Percentiles rank a stretch among this genome's conserved stretches.
These are phyloP conservation scores for Leccinum fallax DNA, from an alignment of 1,284 basidiomycete species.

Conservation along the genomic window DNA sequence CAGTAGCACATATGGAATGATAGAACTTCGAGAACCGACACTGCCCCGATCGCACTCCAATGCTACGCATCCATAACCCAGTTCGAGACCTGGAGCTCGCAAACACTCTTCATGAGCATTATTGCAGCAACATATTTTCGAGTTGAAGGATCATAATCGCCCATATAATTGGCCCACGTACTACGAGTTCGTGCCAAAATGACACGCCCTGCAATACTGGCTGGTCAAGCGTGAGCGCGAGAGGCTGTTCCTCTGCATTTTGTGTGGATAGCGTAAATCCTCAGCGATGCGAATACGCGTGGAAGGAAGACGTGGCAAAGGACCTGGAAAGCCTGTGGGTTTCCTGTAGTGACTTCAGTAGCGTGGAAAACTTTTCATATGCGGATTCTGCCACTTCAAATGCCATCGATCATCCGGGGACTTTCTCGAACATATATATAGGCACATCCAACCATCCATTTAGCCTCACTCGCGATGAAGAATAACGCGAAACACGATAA, in stretches of 20 bases:
- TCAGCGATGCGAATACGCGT: too few relatives aligned
- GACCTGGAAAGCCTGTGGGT: too few relatives aligned
- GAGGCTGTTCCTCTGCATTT: too few relatives aligned
- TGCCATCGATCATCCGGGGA: not conserved
- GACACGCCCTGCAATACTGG: too few relatives aligned
- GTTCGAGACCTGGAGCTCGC: not conserved
- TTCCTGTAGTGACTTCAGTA: too few relatives aligned
- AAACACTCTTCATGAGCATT: not conserved
- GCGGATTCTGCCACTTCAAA: not conserved
- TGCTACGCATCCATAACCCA: not conserved
- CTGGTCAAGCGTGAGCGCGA: not conserved
- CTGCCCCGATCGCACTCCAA: not conserved
- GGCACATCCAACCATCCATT: not conserved
- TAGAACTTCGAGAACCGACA: not conserved
- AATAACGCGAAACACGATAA: constrained; percentile 29
- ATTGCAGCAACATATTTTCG: too few relatives aligned
- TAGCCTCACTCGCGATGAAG: not conserved
- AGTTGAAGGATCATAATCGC: too few relatives aligned
- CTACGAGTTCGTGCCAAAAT: too few relatives aligned
- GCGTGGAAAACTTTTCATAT: not conserved
- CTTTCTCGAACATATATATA: not conserved
- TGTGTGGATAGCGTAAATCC: not conserved
- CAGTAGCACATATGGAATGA: not conserved
- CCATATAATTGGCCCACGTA: too few relatives aligned
- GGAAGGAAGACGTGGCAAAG: too few relatives aligned